Evolutionary conservation across 495 filamentous ascomycete genomes (phyloP).

Genomic region (Pseudevernia furfuracea): DNA sequence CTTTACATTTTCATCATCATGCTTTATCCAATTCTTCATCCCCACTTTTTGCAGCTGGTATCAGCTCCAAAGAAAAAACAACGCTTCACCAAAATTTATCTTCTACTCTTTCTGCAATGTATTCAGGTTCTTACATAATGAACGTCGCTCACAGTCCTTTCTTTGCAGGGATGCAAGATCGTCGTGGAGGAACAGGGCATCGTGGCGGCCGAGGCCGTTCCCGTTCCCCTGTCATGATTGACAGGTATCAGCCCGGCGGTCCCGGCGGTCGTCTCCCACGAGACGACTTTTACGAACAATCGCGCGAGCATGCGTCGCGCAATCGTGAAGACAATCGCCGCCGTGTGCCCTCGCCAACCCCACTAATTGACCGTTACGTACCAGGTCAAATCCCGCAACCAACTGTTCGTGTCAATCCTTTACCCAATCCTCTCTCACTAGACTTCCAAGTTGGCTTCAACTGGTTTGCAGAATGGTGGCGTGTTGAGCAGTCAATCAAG

Average conservation of each 20-base stretch:
- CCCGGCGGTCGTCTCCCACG: conserved; percentile 47
- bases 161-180: conserved; percentile 39
- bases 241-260: conserved; percentile 61
- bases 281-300: conserved; percentile 43
- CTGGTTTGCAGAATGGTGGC: conserved; percentile 97
- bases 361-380: conserved; percentile 91
- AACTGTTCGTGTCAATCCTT: conserved; percentile 57
- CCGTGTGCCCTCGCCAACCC: conserved; percentile 51
- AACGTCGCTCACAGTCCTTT: conserved; percentile 14
- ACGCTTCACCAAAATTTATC: background rate
- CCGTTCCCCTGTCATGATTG: conserved; percentile 62
- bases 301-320: conserved; percentile 62
- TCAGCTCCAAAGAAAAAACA: background rate
- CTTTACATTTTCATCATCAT: background rate
- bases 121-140: background rate
- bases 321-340: conserved; percentile 58
- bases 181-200: conserved; percentile 28
- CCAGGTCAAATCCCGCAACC: conserved; percentile 67
- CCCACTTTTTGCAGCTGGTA: background rate
- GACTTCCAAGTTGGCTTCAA: conserved; percentile 95
- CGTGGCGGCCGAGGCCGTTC: conserved; percentile 50
- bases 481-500: conserved; percentile 73
- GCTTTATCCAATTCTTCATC: background rate
- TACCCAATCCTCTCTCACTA: conserved; percentile 73
- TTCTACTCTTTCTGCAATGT: conserved; percentile 3